Conservation (phyloP, 2,329 filamentous ascomycete genomes). For the Fusarium sp. region DNA sequence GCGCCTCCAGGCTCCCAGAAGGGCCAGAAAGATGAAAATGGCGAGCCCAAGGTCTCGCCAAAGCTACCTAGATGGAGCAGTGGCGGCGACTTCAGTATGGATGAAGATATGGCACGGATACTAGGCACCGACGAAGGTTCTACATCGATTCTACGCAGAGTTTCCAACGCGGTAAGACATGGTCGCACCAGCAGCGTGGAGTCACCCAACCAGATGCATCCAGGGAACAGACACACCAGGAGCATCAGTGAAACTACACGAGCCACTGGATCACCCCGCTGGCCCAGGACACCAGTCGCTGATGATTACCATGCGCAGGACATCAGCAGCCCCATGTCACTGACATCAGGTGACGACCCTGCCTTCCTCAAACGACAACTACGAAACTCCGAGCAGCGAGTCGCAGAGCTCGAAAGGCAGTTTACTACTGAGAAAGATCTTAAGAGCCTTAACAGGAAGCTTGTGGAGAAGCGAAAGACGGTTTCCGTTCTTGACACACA, state of each 20-base stretch:
- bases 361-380: conserved; percentile 78
- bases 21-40: conserved; percentile 52
- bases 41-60: conserved; percentile 67
- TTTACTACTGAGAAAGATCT: conserved; percentile 73
- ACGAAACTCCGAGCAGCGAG: conserved; percentile 82
- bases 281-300: conserved; percentile 74
- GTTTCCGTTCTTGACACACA: conserved; percentile 95
- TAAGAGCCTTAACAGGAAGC: conserved; percentile 84
- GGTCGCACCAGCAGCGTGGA: conserved; percentile 87
- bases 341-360: conserved; percentile 73
- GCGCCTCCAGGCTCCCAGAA: conserved; percentile 55
- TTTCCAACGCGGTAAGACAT: conserved; percentile 94
- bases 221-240: conserved; percentile 64
- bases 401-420: conserved; percentile 87
- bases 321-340: conserved; percentile 77
- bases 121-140: conserved; percentile 80
- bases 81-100: conserved; percentile 90
- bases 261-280: conserved; percentile 72
- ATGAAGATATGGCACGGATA: conserved; percentile 94
- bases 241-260: conserved; percentile 76
- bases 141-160: conserved; percentile 84
- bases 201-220: conserved; percentile 55
- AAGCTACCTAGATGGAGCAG: conserved; percentile 79
- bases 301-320: conserved; percentile 68
- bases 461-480: conserved; percentile 93